A percentile compares a stretch with the other conserved stretches of the same genome.
These are phyloP conservation scores for Purpureocillium takamizusanense DNA, from an alignment of 2,329 filamentous ascomycete species.

Conservation along the genomic window DNA sequence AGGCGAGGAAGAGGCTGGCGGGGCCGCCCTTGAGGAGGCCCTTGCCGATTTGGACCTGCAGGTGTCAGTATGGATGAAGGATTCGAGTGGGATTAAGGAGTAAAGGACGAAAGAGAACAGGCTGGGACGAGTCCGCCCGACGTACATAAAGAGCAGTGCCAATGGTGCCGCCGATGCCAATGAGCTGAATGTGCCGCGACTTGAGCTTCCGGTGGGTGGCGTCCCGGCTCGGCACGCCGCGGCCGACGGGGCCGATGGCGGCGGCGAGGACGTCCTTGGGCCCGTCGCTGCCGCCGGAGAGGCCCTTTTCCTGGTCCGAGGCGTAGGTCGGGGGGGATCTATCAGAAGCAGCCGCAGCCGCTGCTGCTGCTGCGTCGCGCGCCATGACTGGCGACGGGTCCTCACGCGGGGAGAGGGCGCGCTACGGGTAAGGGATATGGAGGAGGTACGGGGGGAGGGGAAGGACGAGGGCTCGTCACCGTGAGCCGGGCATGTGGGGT, in stretches of 20 bases:
- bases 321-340: slow-evolving; percentile 2
- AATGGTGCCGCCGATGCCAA: slow-evolving; percentile 56
- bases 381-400: too few species aligned
- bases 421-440: too few species aligned
- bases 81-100: too few species aligned
- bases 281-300: neutral
- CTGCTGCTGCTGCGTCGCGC: too few species aligned
- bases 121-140: slow-evolving; percentile 1
- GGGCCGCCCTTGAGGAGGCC: slow-evolving; percentile 51
- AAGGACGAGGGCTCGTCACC: too few species aligned
- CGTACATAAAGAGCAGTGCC: slow-evolving; percentile 50
- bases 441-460: too few species aligned
- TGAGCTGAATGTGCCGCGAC: slow-evolving; percentile 48
- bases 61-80: too few species aligned
- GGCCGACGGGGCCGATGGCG: slow-evolving; percentile 3
- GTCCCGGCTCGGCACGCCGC: slow-evolving; percentile 16
- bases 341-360: too few species aligned
- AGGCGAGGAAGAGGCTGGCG: slow-evolving; percentile 48
- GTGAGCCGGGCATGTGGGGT: too few species aligned
- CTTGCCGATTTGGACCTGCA: slow-evolving; percentile 44
- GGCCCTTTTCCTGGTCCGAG: slow-evolving; percentile 1
- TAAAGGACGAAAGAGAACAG: too few species aligned
- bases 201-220: slow-evolving; percentile 44
- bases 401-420: too few species aligned
- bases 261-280: slow-evolving; percentile 1